Base-by-base conservation (phyloP, 1,284 basidiomycete species). In the Heliocybe sulcata region DNA sequence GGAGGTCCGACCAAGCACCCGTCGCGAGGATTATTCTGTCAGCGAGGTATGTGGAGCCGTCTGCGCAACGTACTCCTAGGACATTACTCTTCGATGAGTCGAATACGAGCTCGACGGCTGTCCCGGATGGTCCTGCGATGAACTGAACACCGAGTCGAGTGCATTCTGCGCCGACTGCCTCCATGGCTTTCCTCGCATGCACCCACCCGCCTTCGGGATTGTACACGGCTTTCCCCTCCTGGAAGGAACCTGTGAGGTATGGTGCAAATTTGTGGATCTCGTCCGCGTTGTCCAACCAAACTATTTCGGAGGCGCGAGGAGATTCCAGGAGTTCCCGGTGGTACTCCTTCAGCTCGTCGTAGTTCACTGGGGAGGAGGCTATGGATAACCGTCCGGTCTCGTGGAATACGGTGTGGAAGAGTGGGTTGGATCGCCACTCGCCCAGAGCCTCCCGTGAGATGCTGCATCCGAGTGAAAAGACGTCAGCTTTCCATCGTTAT, bases 1-100 rank as follows among this genome's bases (percentile, higher is more conserved):
- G 54, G 29, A 51, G 29, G 12, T 56, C 55, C 25, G 56, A 54
- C 58, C 58, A 59, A 19, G 58, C 58, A 16, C 58, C 58, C 10
- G 58, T 48, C 2, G 58, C 56, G 49, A 59, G 31, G 31, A 59
- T 51, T 9, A 57, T 51, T 31, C 56, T 35, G 29, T 57, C 56
- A 29, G 58, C 58, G n/a, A 52, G 26, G 20, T 55, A 54, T 53
- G 19, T 42, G 3, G 58, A 55, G 9, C 58, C 58, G 31, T 59
- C 58, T 35, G 53, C 51, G 16, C 55, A 48, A 8, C 52, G 25
- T 10, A 52, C 58, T 27, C 58, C 58, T 4, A 55, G 20, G 26
- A 49, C 27, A n/a, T 8, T 25, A 6, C 16, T 55, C 20, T 56
- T 51, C 26, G 56, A 55, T 22, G 55, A 49, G 2, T 55, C 52